phyloP scores from a whole-genome alignment of 139 green algal genomes.

The Tetradesmus obliquus region DNA sequence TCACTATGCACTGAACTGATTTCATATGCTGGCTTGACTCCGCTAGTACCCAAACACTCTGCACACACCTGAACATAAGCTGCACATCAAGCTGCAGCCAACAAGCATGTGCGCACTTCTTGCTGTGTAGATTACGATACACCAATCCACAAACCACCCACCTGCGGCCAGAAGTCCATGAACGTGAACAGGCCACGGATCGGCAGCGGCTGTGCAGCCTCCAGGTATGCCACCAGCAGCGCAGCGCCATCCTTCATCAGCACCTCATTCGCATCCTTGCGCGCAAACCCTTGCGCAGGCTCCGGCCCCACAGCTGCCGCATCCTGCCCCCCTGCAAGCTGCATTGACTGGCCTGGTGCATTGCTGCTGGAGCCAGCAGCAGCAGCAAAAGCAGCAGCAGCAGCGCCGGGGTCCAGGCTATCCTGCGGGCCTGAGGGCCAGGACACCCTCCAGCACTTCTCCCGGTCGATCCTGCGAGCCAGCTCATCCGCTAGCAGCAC shows the following conservation, averaged over 20 bases:
- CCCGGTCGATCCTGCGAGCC: constrained; percentile 79
- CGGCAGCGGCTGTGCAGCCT: constrained; percentile 76
- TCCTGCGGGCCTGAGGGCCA: constrained; percentile 59
- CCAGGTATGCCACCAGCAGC: constrained; percentile 70
- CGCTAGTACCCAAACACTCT: background rate
- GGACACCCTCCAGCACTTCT: constrained; percentile 82
- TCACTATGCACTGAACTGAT: no score
- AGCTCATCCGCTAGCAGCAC: constrained; percentile 90
- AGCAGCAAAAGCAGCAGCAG: background rate
- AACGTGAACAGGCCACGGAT: constrained; percentile 80
- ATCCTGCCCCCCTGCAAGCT: background rate
- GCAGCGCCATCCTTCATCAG: constrained; percentile 77
- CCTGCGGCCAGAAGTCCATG: constrained; percentile 41
- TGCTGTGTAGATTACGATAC: no score
- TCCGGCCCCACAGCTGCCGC: background rate
- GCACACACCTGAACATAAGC: background rate
- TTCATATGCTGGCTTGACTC: no score
- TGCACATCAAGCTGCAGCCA: background rate
- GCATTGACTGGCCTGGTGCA: background rate
- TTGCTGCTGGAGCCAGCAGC: background rate
- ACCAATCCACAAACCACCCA: background rate
- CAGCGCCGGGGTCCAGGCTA: constrained; percentile 1
- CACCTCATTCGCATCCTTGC: constrained; percentile 97
- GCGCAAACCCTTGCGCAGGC: constrained; percentile 30
- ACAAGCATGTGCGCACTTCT: background rate